Evolutionary conservation across 2,329 filamentous ascomycete genomes (phyloP).

Genomic region (Chaetothyriales sp.): DNA sequence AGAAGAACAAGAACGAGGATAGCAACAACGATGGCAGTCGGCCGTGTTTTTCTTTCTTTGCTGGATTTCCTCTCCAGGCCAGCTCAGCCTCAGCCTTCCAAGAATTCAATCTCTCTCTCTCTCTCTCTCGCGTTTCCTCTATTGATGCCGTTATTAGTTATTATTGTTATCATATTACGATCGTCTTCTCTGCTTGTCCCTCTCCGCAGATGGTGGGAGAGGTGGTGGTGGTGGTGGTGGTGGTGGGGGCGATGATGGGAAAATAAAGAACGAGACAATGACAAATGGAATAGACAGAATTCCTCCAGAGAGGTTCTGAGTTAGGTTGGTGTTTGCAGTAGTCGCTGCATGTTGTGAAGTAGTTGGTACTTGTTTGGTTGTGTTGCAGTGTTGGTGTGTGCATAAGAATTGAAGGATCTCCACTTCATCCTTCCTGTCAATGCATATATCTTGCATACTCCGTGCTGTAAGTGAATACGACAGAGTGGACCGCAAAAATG

Average conservation of each 20-base stretch:
- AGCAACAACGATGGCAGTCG: background rate
- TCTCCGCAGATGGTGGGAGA: too few relatives aligned
- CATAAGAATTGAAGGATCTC: background rate
- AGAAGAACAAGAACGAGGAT: background rate
- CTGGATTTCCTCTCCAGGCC: too few relatives aligned
- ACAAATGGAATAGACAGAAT: background rate
- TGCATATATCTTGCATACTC: slow-evolving; percentile 3
- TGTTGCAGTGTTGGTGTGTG: background rate
- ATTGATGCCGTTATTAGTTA: too few relatives aligned
- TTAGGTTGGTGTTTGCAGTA: background rate
- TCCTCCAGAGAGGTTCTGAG: background rate
- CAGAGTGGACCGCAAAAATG: slow-evolving; percentile 14
- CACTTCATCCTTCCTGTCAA: slow-evolving; percentile 13
- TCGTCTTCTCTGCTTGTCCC: too few relatives aligned
- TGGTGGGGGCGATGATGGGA: too few relatives aligned
- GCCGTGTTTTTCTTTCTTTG: background rate
- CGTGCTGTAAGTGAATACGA: slow-evolving; percentile 19
- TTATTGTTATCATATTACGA: too few relatives aligned
- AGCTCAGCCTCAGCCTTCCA: too few relatives aligned
- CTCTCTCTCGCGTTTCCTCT: too few relatives aligned
- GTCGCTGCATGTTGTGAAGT: background rate
- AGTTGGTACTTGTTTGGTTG: background rate
- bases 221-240: too few relatives aligned
- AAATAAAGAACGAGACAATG: background rate
- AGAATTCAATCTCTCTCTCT: too few relatives aligned